Base-by-base conservation (phyloP, 805 yeast genomes). In the Zygoascus bituminiphila region DNA sequence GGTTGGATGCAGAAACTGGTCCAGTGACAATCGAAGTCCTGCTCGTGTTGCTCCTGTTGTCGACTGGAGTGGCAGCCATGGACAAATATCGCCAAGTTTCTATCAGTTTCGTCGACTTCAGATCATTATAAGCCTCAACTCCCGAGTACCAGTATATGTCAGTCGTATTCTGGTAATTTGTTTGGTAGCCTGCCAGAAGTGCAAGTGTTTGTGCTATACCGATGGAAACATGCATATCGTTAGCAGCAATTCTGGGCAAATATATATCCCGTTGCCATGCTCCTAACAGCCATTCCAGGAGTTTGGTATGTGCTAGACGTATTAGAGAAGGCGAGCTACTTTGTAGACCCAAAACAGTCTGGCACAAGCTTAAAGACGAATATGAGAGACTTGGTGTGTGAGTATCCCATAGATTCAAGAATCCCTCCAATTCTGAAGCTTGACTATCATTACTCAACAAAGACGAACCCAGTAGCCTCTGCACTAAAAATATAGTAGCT, bases 261-360 rank as follows among this genome's bases (percentile, higher is more conserved):
- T 17, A 15, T 5, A 45, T 22, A 35, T 41, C 21, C 4, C 24
- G 15, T 8, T 22, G 21, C 50, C 46, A 42, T 14, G 31, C 29
- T 15, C 20, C 15, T 2, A 35, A 4, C 6, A 42, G 19, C 50
- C 50, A 47, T 9, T 42, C 46, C 10, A 25, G 24, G 5, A 47
- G 25, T n/a, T 31, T 35, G n/a, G 35, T 15, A 41, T 24, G 15
- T 5, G 26, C 17, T 12, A 22, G 15, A 7, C 33, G 31, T 10
- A 24, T n/a, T 12, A 41, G 25, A 15, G 25, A 4, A 10, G 44
- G 19, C 7, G 44, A 41, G 8, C 14, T 7, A 12, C 21, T 43
- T 3, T 43, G 23, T 15, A 43, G 24, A 6, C 26, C 19, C 20
- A 45, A 22, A 3, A 45, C 20, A 7, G 17, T 14, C n/a, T 12